Evolutionary conservation across 2,329 filamentous ascomycete species (phyloP), one percentile per base, ranked within the genome.

Genomic region (Botrytis pseudocinerea): DNA sequence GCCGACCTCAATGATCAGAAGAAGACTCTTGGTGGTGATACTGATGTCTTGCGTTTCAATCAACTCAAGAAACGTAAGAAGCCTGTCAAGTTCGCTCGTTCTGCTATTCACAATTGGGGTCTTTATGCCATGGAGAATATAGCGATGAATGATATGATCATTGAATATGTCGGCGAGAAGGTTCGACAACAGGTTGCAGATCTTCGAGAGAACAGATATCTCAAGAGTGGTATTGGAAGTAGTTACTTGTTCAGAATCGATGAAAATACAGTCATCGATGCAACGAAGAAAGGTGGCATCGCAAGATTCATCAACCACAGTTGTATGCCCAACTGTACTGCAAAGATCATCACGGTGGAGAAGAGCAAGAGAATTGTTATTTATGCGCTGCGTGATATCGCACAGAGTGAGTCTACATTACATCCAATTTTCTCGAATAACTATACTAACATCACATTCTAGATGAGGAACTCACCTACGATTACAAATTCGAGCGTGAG

Each of bases 21-120:
- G 85, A 94, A 94, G 83, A 92, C 91, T 20, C 87, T 94, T 32
- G 92, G 92, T 70, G 89, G 90, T 75, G 95, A 97, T 77, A 93
- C 94, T 71, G 95, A 98, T 79, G 94, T 96, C 44, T 89, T 99
- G 79, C 93, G 95, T 73, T 99, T 99, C 88, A 99, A 99, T 83
- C 96, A 98, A 85, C 90, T 99, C 73, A 98, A 98, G 88, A 99
- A 98, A 85, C 93, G 96, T 75, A 99, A 98, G 90, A 99, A 99
- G 86, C 95, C 95, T 1, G 96, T 99, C 82, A 96, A 97, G 81
- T 99, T 99, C 83, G 96, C 95, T 73, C 90, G 96, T 62, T 99
- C 96, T 70, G 96, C 96, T 63, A 99, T 99, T 79, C 96, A 99
- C 84, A 98, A 98, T 80, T 99, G 96, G 96, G 96, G 96, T 42